Conservation (phyloP, 805 yeast genomes). For the Soucietia sequanensis region DNA sequence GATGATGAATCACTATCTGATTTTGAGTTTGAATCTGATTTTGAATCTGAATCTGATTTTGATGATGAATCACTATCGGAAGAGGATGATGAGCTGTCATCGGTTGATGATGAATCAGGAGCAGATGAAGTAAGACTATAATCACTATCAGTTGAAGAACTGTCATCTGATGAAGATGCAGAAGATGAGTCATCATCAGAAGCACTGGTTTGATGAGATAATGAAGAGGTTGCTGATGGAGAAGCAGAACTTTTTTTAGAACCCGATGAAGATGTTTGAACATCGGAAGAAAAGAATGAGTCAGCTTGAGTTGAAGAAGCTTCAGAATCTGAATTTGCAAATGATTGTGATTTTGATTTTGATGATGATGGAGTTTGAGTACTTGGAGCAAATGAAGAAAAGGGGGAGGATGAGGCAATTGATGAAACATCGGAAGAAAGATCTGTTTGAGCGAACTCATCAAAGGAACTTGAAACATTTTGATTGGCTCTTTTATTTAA, state of each 20-base stretch:
- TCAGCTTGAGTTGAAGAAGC: background rate
- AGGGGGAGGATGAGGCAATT: background rate
- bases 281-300: background rate
- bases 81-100: background rate
- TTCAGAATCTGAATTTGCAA: background rate
- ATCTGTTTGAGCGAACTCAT: too few relatives aligned
- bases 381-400: background rate
- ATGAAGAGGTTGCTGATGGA: constrained; percentile 2
- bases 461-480: too few relatives aligned
- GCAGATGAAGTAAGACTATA: background rate
- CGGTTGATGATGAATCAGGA: background rate
- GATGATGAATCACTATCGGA: background rate
- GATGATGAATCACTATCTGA: constrained; percentile 1
- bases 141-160: constrained; percentile 1
- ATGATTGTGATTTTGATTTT: background rate
- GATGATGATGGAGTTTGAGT: background rate
- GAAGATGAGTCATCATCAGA: too few relatives aligned
- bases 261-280: constrained; percentile 1
- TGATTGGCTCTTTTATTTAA: too few relatives aligned
- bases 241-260: background rate
- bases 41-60: background rate
- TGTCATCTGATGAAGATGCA: constrained; percentile 10
- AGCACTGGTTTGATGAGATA: too few relatives aligned
- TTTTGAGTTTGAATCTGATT: background rate
- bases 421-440: background rate